Evolutionary conservation across 768 basidiomycete genomes (phyloP).

Genomic region (Kwoniella sp.): DNA sequence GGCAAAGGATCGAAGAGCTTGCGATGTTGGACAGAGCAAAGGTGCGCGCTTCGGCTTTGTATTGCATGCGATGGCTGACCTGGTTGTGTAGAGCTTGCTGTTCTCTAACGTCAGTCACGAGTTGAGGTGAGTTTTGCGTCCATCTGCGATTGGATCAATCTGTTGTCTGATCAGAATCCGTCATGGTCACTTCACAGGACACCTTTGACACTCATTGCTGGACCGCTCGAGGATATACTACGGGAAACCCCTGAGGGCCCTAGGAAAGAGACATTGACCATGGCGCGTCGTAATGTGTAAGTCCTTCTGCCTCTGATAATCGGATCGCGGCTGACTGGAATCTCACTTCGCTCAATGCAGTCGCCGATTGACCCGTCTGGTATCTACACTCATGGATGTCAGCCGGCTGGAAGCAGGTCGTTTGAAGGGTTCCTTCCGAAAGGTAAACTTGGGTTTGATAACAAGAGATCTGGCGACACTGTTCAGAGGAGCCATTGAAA

Average conservation of each 20-base stretch:
- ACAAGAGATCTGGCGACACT: constrained; percentile 55
- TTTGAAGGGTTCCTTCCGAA: constrained; percentile 51
- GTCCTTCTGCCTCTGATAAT: not conserved
- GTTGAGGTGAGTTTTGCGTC: constrained; percentile 25
- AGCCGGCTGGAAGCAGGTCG: constrained; percentile 54
- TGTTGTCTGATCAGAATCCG: not conserved
- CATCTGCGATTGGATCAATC: too few relatives aligned
- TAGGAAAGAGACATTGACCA: constrained; percentile 38
- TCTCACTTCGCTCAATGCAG: not conserved
- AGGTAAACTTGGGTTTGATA: constrained; percentile 49
- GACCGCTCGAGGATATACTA: constrained; percentile 49
- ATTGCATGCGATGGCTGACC: not conserved
- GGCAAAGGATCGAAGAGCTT: constrained; percentile 44
- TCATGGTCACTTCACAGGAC: constrained; percentile 15
- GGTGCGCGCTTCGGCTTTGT: constrained; percentile 7
- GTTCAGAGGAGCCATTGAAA: constrained; percentile 56
- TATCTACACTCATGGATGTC: constrained; percentile 58
- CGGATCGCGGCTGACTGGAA: not conserved
- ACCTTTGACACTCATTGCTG: constrained; percentile 45
- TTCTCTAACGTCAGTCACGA: constrained; percentile 45
- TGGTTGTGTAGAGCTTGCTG: constrained; percentile 26
- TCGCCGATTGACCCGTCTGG: constrained; percentile 47
- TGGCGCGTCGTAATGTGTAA: constrained; percentile 45
- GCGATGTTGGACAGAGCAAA: constrained; percentile 47
- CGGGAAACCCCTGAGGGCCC: constrained; percentile 38